Base-by-base conservation (phyloP, 2,329 filamentous ascomycete species). In the Colletotrichum higginsianum region DNA sequence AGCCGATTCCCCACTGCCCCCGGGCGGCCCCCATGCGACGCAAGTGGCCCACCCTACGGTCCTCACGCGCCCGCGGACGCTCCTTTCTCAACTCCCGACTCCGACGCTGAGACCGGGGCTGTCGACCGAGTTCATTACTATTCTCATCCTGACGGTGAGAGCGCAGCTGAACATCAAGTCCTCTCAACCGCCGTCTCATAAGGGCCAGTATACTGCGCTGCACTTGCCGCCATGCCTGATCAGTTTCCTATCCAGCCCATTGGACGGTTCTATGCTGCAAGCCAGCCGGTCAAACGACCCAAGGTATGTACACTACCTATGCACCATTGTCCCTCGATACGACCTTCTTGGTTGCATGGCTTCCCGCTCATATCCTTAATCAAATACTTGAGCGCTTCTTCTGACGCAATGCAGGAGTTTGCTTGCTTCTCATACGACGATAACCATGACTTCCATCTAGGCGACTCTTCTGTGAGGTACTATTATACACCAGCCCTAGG, bases 391-490 rank as follows among this genome's bases (percentile, higher is more conserved):
- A n/a, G 18, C 5, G 2, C 23, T n/a, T 12, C n/a, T 3, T 11
- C 56, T 67, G 21, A 67, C 4, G 16, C 11, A 7, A 18, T 18
- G 26, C 58, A 96, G 92, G 96, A 99, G 85, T 93, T 99, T 75
- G 89, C 96, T 4, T 94, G 88, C 82, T 99, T 98, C 83, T 98
- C 96, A 11, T 98, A 96, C 82, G 94, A 98, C 80, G 90, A 95
- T 55, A 85, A 95, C 38, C 96, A 96, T 79, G 82, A 89, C 65
- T 95, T 95, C 77, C 91, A 86, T 60, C 88, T 92, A 4, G 94
- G 94, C 74, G 92, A 93, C 73, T 93, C 92, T 3, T 96, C 94
- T 1, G 80, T 99, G 75, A 91, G 91, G 75, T 98, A 96, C 84
- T 98, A 98, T 82, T 96, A 98, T 78, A 92, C 94, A 2, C 94